These are phyloP conservation scores for Xylaria multiplex DNA, from an alignment of 2,329 filamentous ascomycete species.

Conservation along the genomic window DNA sequence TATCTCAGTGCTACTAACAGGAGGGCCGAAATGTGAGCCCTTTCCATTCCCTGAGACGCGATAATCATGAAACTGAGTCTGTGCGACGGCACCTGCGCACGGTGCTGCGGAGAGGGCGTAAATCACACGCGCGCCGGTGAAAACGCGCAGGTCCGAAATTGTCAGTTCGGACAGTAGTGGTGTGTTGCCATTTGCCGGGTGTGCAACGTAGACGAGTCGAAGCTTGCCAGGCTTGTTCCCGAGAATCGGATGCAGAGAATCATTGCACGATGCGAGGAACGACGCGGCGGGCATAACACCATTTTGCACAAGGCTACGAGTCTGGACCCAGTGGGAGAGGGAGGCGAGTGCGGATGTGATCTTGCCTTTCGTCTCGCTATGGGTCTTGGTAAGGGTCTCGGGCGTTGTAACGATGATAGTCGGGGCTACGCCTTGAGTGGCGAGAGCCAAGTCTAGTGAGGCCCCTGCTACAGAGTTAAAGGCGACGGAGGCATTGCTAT, in stretches of 20 bases:
- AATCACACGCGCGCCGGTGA: conserved; percentile 80
- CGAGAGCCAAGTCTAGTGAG: conserved; percentile 75
- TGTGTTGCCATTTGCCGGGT: conserved; percentile 63
- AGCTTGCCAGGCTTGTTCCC: conserved; percentile 76
- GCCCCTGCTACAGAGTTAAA: conserved; percentile 87
- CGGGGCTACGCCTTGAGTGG: conserved; percentile 78
- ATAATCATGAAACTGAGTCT: conserved; percentile 91
- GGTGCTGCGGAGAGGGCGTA: conserved; percentile 85
- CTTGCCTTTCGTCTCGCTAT: conserved; percentile 68
- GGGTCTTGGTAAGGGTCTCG: conserved; percentile 74
- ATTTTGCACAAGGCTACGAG: conserved; percentile 71
- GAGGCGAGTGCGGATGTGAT: conserved; percentile 72
- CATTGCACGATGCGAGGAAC: conserved; percentile 69
- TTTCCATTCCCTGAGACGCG: conserved; percentile 60
- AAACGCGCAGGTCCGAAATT: conserved; percentile 83
- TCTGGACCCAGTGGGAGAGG: conserved; percentile 76
- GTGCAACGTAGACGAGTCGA: conserved; percentile 82
- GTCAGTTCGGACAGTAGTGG: conserved; percentile 74
- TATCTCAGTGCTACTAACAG: conserved; percentile 82
- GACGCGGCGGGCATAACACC: conserved; percentile 79
- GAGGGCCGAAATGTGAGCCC: conserved; percentile 80
- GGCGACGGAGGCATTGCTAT: conserved; percentile 83
- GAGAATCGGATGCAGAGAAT: conserved; percentile 66
- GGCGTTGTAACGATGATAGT: conserved; percentile 85
- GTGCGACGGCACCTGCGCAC: conserved; percentile 89